Evolutionary conservation across 2,329 filamentous ascomycete genomes (phyloP), one percentile per base, ranked within the genome.

Genomic region (Xylariaceae sp.): DNA sequence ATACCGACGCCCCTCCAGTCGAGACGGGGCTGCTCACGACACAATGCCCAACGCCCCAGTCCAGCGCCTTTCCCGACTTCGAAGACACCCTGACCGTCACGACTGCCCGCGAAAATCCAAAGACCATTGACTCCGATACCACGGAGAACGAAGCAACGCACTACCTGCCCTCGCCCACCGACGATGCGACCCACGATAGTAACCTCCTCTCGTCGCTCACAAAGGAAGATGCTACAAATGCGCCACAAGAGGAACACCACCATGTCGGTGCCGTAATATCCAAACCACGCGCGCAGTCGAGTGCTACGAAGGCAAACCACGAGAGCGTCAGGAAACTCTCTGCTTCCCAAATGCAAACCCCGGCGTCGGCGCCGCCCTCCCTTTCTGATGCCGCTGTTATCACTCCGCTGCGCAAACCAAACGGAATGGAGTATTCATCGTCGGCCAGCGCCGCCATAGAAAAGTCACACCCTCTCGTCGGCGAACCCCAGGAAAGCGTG

Each of bases 351-450:
- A 83, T 85, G 65, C 77, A 81, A 51, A 77, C 81, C 56, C 69
- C 86, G 55, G 77, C 79, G 11, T 76, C 75, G 31, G 75, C 78
- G 1, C 80, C 80, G 4, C 79, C 82, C 31, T 84, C 81, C 0
- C 70, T 86, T 1, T 82, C 83, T 9, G 68, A 85, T 0, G 77
- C 78, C 1, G 67, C 76, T 11, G 68, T 76, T 2, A 65, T 68
- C 5, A 50, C 54, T 29, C 64, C 47, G 8, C 62, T 54, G 44
- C 63, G 55, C 56, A 61, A 66, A 62, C 70, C 59, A 68, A 71
- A 62, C 66, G 71, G 55, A 51, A 67, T 50, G 59, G 70, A 68
- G 58, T 72, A 64, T 60, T 70, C 68, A 58, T 66, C 65, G 59
- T 75, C 68, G 59, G 76, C 68, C 57, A 68, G 65, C 29, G 57